Conservation (phyloP, 1,139 yeast genomes). For the Blastobotrys apis region DNA sequence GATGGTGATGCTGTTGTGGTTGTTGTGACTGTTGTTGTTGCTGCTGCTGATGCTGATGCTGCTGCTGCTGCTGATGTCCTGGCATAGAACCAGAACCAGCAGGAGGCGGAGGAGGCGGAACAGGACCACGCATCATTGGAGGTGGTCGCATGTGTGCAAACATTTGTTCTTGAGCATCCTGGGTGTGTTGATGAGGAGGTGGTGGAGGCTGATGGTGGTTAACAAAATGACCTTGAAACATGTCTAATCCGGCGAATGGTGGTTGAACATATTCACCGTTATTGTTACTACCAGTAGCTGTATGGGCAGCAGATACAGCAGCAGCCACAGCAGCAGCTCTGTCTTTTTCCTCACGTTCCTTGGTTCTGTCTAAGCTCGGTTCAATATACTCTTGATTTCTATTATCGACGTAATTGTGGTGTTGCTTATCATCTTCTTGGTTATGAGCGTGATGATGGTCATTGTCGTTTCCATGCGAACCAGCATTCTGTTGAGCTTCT, state of each 20-base stretch:
- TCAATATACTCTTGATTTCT: background rate
- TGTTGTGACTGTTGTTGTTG: background rate
- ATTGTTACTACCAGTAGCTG: background rate
- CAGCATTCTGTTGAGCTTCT: no score
- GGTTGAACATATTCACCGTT: background rate
- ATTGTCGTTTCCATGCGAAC: no score
- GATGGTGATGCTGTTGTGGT: background rate
- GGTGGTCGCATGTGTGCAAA: background rate
- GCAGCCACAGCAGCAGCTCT: slow-evolving; percentile 7
- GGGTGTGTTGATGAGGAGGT: no score
- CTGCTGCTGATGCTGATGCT: slow-evolving; percentile 1
- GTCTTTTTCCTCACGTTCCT: background rate
- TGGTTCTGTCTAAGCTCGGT: background rate
- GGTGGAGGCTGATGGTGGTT: background rate
- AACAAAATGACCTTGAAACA: slow-evolving; percentile 5
- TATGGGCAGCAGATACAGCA: slow-evolving; percentile 1
- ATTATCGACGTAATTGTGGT: no score
- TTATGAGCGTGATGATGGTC: no score
- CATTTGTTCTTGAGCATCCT: background rate
- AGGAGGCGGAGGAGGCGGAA: background rate
- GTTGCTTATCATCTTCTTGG: no score
- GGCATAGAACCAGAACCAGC: background rate
- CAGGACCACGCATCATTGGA: background rate
- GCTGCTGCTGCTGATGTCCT: background rate
- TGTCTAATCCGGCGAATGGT: background rate